Evolutionary conservation across 2,329 filamentous ascomycete genomes (phyloP), one percentile per base, ranked within the genome.

Genomic region (Albifimbria verrucaria): DNA sequence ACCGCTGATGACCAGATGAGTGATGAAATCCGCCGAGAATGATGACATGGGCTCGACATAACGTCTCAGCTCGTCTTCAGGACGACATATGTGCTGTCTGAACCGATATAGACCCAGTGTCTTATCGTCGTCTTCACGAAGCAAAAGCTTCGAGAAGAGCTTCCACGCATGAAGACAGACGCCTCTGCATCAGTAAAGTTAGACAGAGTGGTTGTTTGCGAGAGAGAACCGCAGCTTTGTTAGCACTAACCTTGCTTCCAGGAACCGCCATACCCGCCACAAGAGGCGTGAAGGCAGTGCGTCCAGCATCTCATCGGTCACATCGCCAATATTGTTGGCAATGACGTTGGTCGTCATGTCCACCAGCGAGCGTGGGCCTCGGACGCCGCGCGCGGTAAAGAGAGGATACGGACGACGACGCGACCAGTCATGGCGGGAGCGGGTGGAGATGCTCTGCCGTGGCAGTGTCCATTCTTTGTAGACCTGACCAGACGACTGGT

Each of bases 141-240:
- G 59, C 18, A 74, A 54, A 5, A 65, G 52, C 21, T 66, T 65
- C 2, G 70, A 74, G 28, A 75, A 68, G 5, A 72, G 57, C 53
- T 68, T 74, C 72, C 72, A 75, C 1, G 68, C 71, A 48, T 75
- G 71, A 20, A 75, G 62, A 50, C 67, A 70, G 12, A 66, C 62
- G 3, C 71, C 70, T 56, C 69, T 72, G 44, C 44, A 11, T 7
- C 12, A 18, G 10, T 11, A 4, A 45, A 28, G 23, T 55, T 53
- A 49, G 52, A 23, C 25, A 24, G 20, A 21, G 6, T 7, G 18
- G 41, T 26, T 36, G 21, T 17, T n/a, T n/a, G n/a, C n/a, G n/a
- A n/a, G n/a, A n/a, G n/a, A n/a, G 41, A 50, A 20, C 44, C 22
- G n/a, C n/a, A 49, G 11, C 12, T 15, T n/a, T 17, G 18, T 11